These are phyloP conservation scores for Ceriops decandra DNA, from an alignment of 345 rosid genomes.

Conservation along the genomic window DNA sequence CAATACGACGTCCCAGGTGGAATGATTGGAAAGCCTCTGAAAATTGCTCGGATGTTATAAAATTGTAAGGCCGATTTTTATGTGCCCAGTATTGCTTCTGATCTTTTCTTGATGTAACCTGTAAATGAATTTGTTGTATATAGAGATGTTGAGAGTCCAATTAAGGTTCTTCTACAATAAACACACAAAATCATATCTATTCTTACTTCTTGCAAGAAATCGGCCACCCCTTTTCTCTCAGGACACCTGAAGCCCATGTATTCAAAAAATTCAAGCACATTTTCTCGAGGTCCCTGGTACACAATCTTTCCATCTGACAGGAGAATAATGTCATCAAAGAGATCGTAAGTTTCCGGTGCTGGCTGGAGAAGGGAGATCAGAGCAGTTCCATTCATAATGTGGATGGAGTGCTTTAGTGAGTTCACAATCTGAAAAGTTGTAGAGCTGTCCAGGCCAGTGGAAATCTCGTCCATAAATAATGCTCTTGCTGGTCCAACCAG, in stretches of 20 bases:
- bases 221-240: slow-evolving; percentile 66
- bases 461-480: slow-evolving; percentile 20
- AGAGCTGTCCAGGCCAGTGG: slow-evolving; percentile 49
- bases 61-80: slow-evolving; percentile 39
- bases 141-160: background rate
- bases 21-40: slow-evolving; percentile 44
- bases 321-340: slow-evolving; percentile 66
- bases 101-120: slow-evolving; percentile 53
- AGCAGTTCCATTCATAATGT: slow-evolving; percentile 57
- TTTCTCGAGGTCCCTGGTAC: slow-evolving; percentile 64
- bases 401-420: slow-evolving; percentile 55
- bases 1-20: slow-evolving; percentile 31
- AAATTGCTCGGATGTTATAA: slow-evolving; percentile 38
- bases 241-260: slow-evolving; percentile 74
- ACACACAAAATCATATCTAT: background rate
- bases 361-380: slow-evolving; percentile 77
- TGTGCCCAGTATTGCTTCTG: slow-evolving; percentile 58
- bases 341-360: slow-evolving; percentile 61
- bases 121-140: background rate
- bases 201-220: slow-evolving; percentile 70
- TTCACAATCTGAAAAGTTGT: slow-evolving; percentile 72
- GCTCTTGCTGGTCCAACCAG: slow-evolving; percentile 18
- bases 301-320: slow-evolving; percentile 58
- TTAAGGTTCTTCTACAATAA: background rate
- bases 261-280: slow-evolving; percentile 51